Base-by-base conservation (phyloP, 495 filamentous ascomycete genomes). In the Platismatia glauca region DNA sequence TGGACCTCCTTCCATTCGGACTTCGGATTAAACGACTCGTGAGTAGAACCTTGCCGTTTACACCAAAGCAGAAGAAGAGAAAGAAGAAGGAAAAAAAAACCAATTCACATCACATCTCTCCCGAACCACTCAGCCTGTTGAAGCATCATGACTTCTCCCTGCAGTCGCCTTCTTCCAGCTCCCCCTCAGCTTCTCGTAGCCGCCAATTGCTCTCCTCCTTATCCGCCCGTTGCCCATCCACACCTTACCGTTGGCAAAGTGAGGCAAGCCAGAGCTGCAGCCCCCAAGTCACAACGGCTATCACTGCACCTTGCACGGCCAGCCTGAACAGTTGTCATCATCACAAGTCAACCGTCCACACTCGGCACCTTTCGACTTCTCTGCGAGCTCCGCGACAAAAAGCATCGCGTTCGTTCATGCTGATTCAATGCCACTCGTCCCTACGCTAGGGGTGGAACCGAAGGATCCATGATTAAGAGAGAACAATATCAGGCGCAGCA, bases 201-300 rank as follows among this genome's bases (percentile, higher is more conserved):
- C 33, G 58, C 58, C 37, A 60, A 61, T 56, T 58, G 52, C 20
- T 65, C 58, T n/a, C 4, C 38, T 57, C 63, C 63, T 56, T 61
- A 60, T 57, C 20, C 24, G 29, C 38, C 58, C 27, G n/a, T 18
- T 37, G 13, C 38, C 34, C 31, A 20, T 57, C 13, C 33, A 27
- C 29, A 13, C 48, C 35, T 24, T 58, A 44, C 43, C 31, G 24
- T 39, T 53, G 43, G 38, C 50, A 60, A 65, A 13, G 11, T 12
- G 1, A 20, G 44, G n/a, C 38, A 55, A 53, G 52, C 50, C 58
- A 50, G 38, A 50, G 33, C 50, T 65, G 63, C 63, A 57, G 52
- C 58, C 58, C 57, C 50, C 52, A 46, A 57, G 20, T n/a, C 41
- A 3, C 29, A 35, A 58, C 61, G 31, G 41, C 48, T 48, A 44